A percentile compares a stretch with the other conserved stretches of the same genome.
Evolutionary conservation across 2,329 filamentous ascomycete genomes (phyloP).

Genomic region (Rhynchosporium agropyri): DNA sequence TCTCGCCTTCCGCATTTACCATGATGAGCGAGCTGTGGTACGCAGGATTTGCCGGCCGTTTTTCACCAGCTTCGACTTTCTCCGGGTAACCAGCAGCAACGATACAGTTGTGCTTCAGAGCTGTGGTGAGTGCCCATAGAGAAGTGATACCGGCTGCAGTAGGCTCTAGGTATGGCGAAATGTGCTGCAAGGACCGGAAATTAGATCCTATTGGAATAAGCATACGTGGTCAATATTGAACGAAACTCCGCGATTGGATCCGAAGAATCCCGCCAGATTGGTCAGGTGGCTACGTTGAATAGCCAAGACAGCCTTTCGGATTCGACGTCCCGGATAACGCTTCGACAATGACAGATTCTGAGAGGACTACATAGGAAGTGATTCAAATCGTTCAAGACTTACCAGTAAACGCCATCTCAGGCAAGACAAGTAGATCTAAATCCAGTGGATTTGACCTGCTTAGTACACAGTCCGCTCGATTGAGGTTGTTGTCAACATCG

Average conservation of each 20-base stretch:
- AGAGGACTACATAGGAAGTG: neutral
- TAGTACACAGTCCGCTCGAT: constrained; percentile 66
- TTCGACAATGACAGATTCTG: neutral
- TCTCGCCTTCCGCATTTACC: constrained; percentile 60
- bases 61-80: constrained; percentile 54
- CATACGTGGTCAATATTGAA: neutral
- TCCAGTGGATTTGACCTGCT: constrained; percentile 52
- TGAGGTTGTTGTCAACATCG: constrained; percentile 70
- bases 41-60: constrained; percentile 54
- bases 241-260: neutral
- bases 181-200: constrained; percentile 69
- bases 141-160: constrained; percentile 67
- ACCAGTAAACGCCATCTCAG: constrained; percentile 78
- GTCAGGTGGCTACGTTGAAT: neutral
- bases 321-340: neutral
- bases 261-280: constrained; percentile 6
- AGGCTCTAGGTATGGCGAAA: constrained; percentile 69
- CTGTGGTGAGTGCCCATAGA: constrained; percentile 69
- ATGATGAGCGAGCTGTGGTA: constrained; percentile 60
- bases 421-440: constrained; percentile 73
- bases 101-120: constrained; percentile 66
- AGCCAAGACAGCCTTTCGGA: constrained; percentile 4
- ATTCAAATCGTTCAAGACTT: constrained; percentile 27
- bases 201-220: constrained; percentile 60
- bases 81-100: constrained; percentile 78